Evolutionary conservation across 768 basidiomycete species (phyloP).

Genomic region (Guyanaporus albipodus): DNA sequence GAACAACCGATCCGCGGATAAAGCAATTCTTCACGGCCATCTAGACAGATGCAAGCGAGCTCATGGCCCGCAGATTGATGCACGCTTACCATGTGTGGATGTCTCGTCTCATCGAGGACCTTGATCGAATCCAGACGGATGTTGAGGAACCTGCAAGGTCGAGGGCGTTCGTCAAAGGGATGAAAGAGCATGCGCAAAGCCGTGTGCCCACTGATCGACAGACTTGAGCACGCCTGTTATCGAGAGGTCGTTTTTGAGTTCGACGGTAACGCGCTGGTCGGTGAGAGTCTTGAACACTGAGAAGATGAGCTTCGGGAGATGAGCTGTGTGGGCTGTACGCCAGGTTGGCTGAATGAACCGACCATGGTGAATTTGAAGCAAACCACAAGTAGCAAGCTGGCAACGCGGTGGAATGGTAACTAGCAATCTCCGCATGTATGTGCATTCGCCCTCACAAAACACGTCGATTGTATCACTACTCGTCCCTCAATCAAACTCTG

Average conservation of each 20-base stretch:
- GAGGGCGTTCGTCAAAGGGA: conserved; percentile 2
- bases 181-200: neutral
- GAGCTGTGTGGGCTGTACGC: neutral
- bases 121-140: conserved; percentile 94
- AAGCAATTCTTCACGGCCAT: conserved; percentile 99
- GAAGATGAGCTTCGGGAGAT: conserved; percentile 65
- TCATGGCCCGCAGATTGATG: neutral
- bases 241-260: conserved; percentile 97
- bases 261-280: conserved; percentile 94
- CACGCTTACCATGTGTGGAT: conserved; percentile 89
- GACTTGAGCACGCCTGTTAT: conserved; percentile 96
- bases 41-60: conserved; percentile 37
- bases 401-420: too few relatives aligned
- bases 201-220: conserved; percentile 83
- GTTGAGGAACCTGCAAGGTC: conserved; percentile 72
- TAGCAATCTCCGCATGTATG: too few relatives aligned
- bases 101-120: conserved; percentile 86
- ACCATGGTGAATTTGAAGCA: conserved; percentile 22
- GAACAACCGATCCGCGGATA: conserved; percentile 96
- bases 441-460: too few relatives aligned
- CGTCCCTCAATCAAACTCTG: conserved; percentile 29
- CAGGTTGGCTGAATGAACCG: conserved; percentile 2
- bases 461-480: neutral
- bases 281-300: conserved; percentile 99
- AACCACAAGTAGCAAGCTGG: neutral